These are phyloP conservation scores for Chaetomidium leptoderma DNA, from an alignment of 495 filamentous ascomycete genomes.

Conservation along the genomic window DNA sequence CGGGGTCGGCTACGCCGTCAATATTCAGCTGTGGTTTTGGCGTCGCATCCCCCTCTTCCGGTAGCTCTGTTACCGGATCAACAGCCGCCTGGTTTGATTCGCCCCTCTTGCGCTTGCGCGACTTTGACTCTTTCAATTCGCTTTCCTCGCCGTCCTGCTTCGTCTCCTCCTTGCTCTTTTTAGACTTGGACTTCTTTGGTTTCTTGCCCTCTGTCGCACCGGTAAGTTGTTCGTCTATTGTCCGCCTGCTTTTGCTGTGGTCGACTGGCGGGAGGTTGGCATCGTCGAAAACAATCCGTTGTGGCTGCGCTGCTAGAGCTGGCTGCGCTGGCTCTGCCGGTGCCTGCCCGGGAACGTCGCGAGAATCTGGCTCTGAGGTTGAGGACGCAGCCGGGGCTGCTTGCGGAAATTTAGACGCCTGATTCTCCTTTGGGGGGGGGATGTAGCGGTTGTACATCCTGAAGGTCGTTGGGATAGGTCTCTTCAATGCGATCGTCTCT, in stretches of 20 bases:
- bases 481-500: not conserved
- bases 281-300: slow-evolving; percentile 29
- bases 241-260: slow-evolving; percentile 12
- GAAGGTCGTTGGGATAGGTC: not conserved
- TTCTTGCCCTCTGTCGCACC: slow-evolving; percentile 9
- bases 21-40: not conserved
- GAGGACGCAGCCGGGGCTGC: slow-evolving; percentile 1
- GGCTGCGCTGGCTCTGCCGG: slow-evolving; percentile 14
- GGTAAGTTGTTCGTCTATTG: slow-evolving; percentile 16
- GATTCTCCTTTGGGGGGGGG: slow-evolving; percentile 32
- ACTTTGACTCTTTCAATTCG: slow-evolving; percentile 3
- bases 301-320: slow-evolving; percentile 13
- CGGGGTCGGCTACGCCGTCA: not conserved
- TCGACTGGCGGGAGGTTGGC: slow-evolving; percentile 23
- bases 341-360: slow-evolving; percentile 37
- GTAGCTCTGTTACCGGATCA: not conserved
- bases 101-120: slow-evolving; percentile 12
- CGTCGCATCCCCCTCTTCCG: slow-evolving; percentile 1
- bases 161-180: slow-evolving; percentile 23
- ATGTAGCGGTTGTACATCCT: slow-evolving; percentile 44
- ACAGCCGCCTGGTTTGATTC: not conserved
- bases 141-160: not conserved
- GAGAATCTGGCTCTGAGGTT: slow-evolving; percentile 25
- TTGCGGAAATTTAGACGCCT: not conserved
- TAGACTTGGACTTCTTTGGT: slow-evolving; percentile 28